Conservation (phyloP, 2,329 filamentous ascomycete genomes). For the Ophiostoma sp. region DNA sequence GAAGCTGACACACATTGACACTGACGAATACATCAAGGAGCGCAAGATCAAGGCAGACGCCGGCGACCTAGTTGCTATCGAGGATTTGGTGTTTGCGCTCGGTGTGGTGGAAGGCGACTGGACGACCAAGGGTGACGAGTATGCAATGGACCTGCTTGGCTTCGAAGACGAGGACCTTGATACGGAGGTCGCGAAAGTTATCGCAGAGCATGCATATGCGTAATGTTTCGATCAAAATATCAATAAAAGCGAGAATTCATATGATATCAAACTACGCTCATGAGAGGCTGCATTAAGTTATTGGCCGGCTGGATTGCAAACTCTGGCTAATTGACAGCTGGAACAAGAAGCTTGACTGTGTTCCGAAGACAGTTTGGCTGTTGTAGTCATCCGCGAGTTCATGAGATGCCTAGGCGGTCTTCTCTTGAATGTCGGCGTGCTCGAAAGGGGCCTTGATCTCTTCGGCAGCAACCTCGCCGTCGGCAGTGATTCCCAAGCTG, state of each 20-base stretch:
- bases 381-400: neutral
- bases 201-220: slow-evolving; percentile 5
- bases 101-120: slow-evolving; percentile 47
- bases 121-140: slow-evolving; percentile 39
- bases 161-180: slow-evolving; percentile 46
- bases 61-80: slow-evolving; percentile 38
- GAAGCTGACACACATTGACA: slow-evolving; percentile 35
- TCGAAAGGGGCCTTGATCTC: neutral
- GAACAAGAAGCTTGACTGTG: too few relatives aligned
- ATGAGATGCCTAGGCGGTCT: neutral
- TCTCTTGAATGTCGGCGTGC: neutral
- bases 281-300: neutral
- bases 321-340: neutral
- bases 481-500: slow-evolving; percentile 30
- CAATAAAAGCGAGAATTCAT: neutral
- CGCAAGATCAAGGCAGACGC: slow-evolving; percentile 37
- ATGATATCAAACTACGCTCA: neutral
- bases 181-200: slow-evolving; percentile 37
- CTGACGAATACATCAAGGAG: slow-evolving; percentile 38
- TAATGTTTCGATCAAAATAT: neutral
- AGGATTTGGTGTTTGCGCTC: slow-evolving; percentile 47
- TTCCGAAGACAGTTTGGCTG: too few relatives aligned
- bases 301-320: neutral
- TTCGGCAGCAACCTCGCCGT: neutral
- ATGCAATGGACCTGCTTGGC: slow-evolving; percentile 45